phyloP scores from a whole-genome alignment of 2,329 filamentous ascomycete genomes.

The Hypoxylon sp. region DNA sequence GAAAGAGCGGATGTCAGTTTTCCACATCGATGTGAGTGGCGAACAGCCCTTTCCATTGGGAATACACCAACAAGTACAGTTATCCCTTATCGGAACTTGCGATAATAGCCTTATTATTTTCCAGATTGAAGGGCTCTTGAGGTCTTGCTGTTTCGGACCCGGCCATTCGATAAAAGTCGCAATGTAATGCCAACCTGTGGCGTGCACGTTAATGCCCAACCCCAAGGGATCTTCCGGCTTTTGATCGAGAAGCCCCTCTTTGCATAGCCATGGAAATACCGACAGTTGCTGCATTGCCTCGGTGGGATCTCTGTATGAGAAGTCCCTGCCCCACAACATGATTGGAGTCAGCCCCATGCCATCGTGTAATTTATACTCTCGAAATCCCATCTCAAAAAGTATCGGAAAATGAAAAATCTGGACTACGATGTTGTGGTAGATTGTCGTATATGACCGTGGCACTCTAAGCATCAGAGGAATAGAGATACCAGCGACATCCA shows the following conservation, averaged over 20 bases:
- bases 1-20: background rate
- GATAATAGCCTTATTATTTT: background rate
- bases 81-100: background rate
- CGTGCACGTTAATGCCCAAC: background rate
- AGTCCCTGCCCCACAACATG: background rate
- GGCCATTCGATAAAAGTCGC: background rate
- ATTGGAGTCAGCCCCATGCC: background rate
- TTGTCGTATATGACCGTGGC: background rate
- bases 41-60: conserved; percentile 2
- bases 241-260: background rate
- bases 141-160: no score
- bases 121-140: background rate
- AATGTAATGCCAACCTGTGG: conserved; percentile 11
- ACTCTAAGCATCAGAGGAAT: background rate
- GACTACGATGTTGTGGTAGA: background rate
- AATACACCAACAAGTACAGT: conserved; percentile 10
- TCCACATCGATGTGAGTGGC: background rate
- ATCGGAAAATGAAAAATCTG: background rate
- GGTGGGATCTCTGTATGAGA: no score
- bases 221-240: background rate
- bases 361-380: background rate
- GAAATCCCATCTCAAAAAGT: background rate
- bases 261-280: background rate
- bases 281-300: background rate
- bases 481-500: background rate